These are phyloP conservation scores for Puccinia polysora DNA, from an alignment of 1,284 basidiomycete genomes.

Conservation along the genomic window DNA sequence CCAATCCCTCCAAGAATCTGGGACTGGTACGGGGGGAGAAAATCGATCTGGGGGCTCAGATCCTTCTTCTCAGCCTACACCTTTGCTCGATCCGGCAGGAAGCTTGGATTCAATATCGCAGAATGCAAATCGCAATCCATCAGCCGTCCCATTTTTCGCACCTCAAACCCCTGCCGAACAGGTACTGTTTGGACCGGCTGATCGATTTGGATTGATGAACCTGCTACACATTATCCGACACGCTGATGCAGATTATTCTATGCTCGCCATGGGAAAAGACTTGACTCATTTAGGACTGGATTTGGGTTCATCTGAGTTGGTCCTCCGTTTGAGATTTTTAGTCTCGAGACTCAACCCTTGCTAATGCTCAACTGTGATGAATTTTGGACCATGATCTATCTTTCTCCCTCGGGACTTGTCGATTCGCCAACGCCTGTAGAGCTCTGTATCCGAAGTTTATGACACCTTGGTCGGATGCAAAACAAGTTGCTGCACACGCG, in stretches of 20 bases:
- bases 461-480: conserved; percentile 81
- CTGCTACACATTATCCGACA: conserved; percentile 80
- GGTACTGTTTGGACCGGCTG: conserved; percentile 85
- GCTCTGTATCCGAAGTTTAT: conserved; percentile 89
- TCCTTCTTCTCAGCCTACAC: conserved; percentile 36
- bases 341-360: neutral
- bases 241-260: conserved; percentile 73
- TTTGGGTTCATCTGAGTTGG: conserved; percentile 64
- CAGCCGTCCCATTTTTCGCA: conserved; percentile 21
- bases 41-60: conserved; percentile 31
- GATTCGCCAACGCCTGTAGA: too few species aligned
- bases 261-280: conserved; percentile 86
- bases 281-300: conserved; percentile 88
- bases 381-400: neutral
- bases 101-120: conserved; percentile 32
- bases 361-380: conserved; percentile 2
- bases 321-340: conserved; percentile 40
- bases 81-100: conserved; percentile 36
- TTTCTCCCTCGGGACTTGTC: neutral
- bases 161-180: conserved; percentile 75
- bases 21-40: neutral
- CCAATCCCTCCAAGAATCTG: conserved; percentile 29
- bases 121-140: conserved; percentile 12
- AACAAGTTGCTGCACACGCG: conserved; percentile 63
- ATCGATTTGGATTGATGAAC: conserved; percentile 87